These are phyloP conservation scores for Vicia villosa DNA, from an alignment of 306 rosid species.

Conservation along the genomic window DNA sequence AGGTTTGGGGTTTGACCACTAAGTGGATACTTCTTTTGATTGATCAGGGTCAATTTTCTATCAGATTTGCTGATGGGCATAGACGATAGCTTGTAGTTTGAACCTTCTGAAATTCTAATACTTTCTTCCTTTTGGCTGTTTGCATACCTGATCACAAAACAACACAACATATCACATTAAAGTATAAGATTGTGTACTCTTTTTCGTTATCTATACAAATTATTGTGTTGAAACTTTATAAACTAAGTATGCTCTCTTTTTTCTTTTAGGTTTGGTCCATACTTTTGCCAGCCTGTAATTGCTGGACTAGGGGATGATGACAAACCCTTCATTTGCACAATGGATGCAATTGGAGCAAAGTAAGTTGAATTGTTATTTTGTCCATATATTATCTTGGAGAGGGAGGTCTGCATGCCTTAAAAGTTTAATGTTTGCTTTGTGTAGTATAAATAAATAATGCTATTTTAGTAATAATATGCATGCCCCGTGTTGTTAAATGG, in stretches of 20 bases:
- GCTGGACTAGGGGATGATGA: constrained; percentile 91
- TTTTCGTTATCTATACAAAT: constrained; percentile 3
- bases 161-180: background rate
- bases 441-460: constrained; percentile 17
- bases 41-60: background rate
- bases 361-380: constrained; percentile 45
- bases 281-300: constrained; percentile 94
- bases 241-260: constrained; percentile 22
- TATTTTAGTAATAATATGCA: constrained; percentile 9
- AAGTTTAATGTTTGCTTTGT: constrained; percentile 7
- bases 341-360: constrained; percentile 98
- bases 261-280: constrained; percentile 83
- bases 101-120: background rate
- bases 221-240: constrained; percentile 13
- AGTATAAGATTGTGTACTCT: constrained; percentile 5
- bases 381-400: constrained; percentile 24
- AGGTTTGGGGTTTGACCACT: background rate
- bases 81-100: background rate
- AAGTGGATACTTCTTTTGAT: background rate
- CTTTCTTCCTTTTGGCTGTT: constrained; percentile 16
- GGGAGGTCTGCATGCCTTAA: background rate
- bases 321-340: constrained; percentile 95
- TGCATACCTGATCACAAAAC: background rate
- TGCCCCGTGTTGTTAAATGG: background rate
- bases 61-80: background rate